phyloP scores from a whole-genome alignment of 2,329 filamentous ascomycete genomes.

The Laburnicola sp. region DNA sequence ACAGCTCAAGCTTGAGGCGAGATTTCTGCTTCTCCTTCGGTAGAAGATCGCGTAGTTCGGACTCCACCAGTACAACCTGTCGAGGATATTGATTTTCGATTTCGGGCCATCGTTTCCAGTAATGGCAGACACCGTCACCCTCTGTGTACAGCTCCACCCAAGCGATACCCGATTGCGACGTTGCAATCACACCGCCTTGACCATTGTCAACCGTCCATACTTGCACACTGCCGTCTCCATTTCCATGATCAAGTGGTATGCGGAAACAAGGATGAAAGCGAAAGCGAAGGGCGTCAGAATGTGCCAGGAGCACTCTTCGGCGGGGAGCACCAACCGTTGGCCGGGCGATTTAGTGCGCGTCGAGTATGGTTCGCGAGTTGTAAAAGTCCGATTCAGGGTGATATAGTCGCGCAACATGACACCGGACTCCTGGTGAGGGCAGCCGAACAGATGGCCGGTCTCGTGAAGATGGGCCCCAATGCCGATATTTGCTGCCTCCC shows the following conservation, averaged over 20 bases:
- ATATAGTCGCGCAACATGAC: slow-evolving; percentile 91
- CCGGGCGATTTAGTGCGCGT: slow-evolving; percentile 85
- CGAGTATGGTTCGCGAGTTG: slow-evolving; percentile 78
- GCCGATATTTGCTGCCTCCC: slow-evolving; percentile 93
- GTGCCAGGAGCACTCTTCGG: slow-evolving; percentile 91
- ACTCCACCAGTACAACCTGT: slow-evolving; percentile 74
- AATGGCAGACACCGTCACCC: slow-evolving; percentile 76
- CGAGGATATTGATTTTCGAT: slow-evolving; percentile 64
- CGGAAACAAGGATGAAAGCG: slow-evolving; percentile 88
- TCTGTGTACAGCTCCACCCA: slow-evolving; percentile 82
- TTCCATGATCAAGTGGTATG: slow-evolving; percentile 67
- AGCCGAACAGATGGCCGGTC: slow-evolving; percentile 86
- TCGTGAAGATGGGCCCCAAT: slow-evolving; percentile 94
- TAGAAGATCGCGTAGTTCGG: slow-evolving; percentile 70
- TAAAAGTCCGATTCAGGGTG: slow-evolving; percentile 79
- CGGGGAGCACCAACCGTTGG: slow-evolving; percentile 67
- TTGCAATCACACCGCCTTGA: slow-evolving; percentile 76
- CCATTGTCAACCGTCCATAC: slow-evolving; percentile 82
- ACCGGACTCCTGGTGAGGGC: slow-evolving; percentile 85
- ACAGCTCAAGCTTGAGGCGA: slow-evolving; percentile 71
- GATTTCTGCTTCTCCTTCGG: slow-evolving; percentile 73
- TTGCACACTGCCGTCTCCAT: slow-evolving; percentile 75
- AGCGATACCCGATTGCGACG: slow-evolving; percentile 78
- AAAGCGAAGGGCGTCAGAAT: slow-evolving; percentile 87
- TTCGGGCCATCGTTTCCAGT: slow-evolving; percentile 78